Evolutionary conservation across 1,284 basidiomycete species (phyloP).

Genomic region (Vanrija sp.): DNA sequence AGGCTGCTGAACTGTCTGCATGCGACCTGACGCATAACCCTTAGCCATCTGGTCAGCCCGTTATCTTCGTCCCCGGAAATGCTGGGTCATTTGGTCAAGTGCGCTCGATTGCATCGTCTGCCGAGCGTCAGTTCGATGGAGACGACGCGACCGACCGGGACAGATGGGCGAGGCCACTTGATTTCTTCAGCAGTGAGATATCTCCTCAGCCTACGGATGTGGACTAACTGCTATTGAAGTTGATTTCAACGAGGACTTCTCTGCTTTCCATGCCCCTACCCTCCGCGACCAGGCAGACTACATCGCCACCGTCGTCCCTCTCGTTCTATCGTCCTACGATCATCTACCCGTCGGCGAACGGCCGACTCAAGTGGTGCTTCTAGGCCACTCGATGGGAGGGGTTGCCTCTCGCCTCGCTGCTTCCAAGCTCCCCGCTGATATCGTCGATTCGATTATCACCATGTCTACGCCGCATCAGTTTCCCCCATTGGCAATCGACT

Average conservation of each 20-base stretch:
- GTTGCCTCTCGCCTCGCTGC: constrained; percentile 65
- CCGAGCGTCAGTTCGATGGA: constrained; percentile 70
- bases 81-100: constrained; percentile 93
- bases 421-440: constrained; percentile 51
- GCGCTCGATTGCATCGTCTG: constrained; percentile 89
- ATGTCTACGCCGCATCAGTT: constrained; percentile 90
- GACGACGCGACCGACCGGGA: constrained; percentile 19
- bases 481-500: constrained; percentile 74
- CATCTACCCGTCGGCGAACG: constrained; percentile 37
- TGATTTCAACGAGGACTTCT: constrained; percentile 96
- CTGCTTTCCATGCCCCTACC: constrained; percentile 89
- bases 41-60: constrained; percentile 64
- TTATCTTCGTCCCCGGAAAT: constrained; percentile 95
- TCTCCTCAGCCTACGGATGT: not conserved
- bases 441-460: constrained; percentile 78
- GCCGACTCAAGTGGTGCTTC: constrained; percentile 59
- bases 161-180: constrained; percentile 55
- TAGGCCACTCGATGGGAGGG: constrained; percentile 99
- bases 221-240: constrained; percentile 53
- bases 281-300: constrained; percentile 78
- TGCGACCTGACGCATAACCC: not conserved
- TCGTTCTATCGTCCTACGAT: constrained; percentile 72
- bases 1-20: too few relatives aligned
- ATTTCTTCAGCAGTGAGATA: constrained; percentile 73
- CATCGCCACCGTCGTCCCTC: constrained; percentile 65